phyloP scores from a whole-genome alignment of 495 filamentous ascomycete species.

The Aspergillus nidulans region DNA sequence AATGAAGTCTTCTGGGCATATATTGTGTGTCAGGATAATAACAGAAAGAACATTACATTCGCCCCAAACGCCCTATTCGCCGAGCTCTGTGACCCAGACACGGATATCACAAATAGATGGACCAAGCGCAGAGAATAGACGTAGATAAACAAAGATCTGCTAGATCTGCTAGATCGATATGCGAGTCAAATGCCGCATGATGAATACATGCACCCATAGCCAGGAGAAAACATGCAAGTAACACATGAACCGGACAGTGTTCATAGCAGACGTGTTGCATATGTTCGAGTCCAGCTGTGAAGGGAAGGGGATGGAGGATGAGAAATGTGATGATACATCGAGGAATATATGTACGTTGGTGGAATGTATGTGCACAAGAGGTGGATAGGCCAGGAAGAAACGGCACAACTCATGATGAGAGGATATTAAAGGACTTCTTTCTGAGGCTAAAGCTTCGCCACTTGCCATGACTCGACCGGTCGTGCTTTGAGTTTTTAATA shows the following conservation, averaged over 20 bases:
- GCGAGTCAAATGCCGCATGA: conserved; percentile 15
- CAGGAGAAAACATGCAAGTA: conserved; percentile 14
- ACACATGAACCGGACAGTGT: conserved; percentile 14
- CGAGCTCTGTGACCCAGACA: conserved; percentile 27
- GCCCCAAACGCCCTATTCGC: conserved; percentile 28
- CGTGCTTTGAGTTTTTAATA: conserved; percentile 19
- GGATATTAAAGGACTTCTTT: conserved; percentile 40
- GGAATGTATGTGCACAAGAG: conserved; percentile 33
- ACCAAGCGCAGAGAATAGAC: conserved; percentile 3
- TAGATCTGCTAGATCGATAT: conserved; percentile 7
- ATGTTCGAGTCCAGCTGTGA: conserved; percentile 12
- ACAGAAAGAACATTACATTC: neutral
- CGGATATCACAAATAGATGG: conserved; percentile 28
- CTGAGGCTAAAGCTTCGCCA: conserved; percentile 40
- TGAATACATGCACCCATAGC: conserved; percentile 6
- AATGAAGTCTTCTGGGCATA: neutral
- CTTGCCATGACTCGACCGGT: conserved; percentile 29
- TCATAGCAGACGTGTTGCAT: conserved; percentile 1
- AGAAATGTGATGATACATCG: conserved; percentile 36
- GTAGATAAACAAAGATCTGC: conserved; percentile 10
- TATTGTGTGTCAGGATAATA: conserved; percentile 6
- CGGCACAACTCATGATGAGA: conserved; percentile 21
- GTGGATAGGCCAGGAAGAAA: neutral
- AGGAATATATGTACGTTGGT: conserved; percentile 25
- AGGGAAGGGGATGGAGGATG: conserved; percentile 11